Evolutionary conservation across 1,284 basidiomycete species (phyloP), one percentile per base, ranked within the genome.

Genomic region (Tylopilus sp.): DNA sequence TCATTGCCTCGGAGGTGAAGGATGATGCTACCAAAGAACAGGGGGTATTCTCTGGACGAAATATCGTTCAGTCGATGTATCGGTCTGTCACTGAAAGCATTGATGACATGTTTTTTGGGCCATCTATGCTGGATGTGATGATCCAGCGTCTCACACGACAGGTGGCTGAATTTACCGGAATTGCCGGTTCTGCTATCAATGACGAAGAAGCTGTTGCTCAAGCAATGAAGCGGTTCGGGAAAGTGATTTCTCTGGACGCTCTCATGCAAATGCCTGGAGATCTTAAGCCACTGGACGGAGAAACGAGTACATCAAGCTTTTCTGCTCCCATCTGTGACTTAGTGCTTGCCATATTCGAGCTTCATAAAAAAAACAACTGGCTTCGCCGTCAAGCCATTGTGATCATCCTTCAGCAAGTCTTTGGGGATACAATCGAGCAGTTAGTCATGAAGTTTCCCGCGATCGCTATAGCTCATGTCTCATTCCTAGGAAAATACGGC

Each of bases 361-460:
- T 98, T 21, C 87, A 96, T 69, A 91, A 92, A 73, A 88, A 91
- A 68, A 91, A 94, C 62, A 94, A 94, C 58, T 99, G 95, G 95
- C 74, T 98, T 29, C 77, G 94, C 45, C 77, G 92, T n/a, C 94
- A 97, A 67, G 94, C 95, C 2, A 92, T 97, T 57, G 89, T 97
- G 12, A 91, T 98, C 50, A 92, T 98, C 53, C 72, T 98, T 42
- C 95, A 98, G 68, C 94, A 98, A 65, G 83, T 97, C 4, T 76
- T 99, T 4, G 95, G 94, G 7, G 89, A 90, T 10, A 98, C 95
- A 0, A 93, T 98, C 57, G 95, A 99, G 69, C 76, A 92, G 91
- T 93, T 50, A 59, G 77, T 65, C 42, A 17, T 35, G 33, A 51
- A 34, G 34, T 20, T 44, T 43, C 34, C 3, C 33, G 9, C 35